Evolutionary conservation across 2,329 filamentous ascomycete genomes (phyloP), one percentile per base, ranked within the genome.

Genomic region (Aspergillus luchuensis): DNA sequence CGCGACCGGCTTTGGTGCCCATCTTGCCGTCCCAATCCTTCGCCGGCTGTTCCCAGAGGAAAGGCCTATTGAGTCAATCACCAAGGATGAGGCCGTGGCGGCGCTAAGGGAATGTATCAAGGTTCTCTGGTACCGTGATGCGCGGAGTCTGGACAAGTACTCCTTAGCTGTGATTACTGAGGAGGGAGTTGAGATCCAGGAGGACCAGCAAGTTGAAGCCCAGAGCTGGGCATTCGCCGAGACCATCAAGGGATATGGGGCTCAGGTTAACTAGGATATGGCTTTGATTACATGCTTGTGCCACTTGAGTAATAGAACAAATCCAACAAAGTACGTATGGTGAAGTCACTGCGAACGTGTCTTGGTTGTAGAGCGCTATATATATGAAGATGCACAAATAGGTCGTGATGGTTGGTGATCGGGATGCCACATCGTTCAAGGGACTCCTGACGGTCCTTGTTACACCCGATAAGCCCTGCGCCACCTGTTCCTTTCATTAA

Each of bases 181-280:
- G 80, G 91, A 92, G 52, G 92, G 91, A n/a, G 88, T 98, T 61
- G 90, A 96, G 58, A 76, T 97, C 67, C 89, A 89, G 77, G 87
- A 96, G 79, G 81, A 90, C 71, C 91, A 96, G 83, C 88, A 92
- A 84, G 84, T 99, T 67, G 93, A 98, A 84, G 85, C 89, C 71
- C 94, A 98, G 85, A 97, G 92, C 85, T 98, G 94, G 95, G 92
- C 91, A 55, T 99, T 99, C 82, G 95, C 95, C 23, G 94, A 98
- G 76, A 86, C 89, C 70, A 97, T 99, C 78, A 90, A 87, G 78
- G 95, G 95, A 48, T 99, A 99, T 76, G 95, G 95, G 63, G 96
- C 93, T 25, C 93, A 98, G 83, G 79, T 80, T 61, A 79, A 80
- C 68, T 85, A 76, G 67, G 58, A 57, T 56, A 51, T 50, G 38